Percentiles rank a stretch among this genome's conserved stretches.
Evolutionary conservation across 352 stramenopile species (phyloP).

Genomic region (Globisporangium sylvaticum): DNA sequence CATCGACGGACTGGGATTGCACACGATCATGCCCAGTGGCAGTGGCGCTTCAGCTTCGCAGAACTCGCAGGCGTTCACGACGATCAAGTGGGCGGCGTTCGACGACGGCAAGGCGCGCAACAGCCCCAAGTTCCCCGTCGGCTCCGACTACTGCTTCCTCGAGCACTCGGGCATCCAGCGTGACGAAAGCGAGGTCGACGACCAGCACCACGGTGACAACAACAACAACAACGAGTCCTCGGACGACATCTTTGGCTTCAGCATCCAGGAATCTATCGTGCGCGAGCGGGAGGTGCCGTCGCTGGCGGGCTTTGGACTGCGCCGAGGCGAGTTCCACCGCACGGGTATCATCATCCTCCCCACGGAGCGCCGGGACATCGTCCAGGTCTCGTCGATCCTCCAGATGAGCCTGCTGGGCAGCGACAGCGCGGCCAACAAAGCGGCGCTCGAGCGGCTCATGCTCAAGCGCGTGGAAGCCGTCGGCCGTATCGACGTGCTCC

Average conservation of each 20-base stretch:
- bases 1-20: constrained; percentile 54
- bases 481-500: constrained; percentile 38
- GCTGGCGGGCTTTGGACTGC: constrained; percentile 48
- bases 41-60: constrained; percentile 24
- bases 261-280: constrained; percentile 61
- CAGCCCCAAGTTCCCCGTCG: constrained; percentile 23
- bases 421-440: constrained; percentile 24
- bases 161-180: constrained; percentile 57
- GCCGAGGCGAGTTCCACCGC: constrained; percentile 50
- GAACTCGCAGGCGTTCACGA: constrained; percentile 51
- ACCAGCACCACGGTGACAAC: not conserved
- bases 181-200: constrained; percentile 8
- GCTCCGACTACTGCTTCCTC: constrained; percentile 78
- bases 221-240: not conserved
- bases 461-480: constrained; percentile 41
- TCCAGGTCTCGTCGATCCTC: constrained; percentile 65
- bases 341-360: constrained; percentile 61
- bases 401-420: constrained; percentile 39
- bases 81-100: constrained; percentile 76
- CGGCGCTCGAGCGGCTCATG: constrained; percentile 46
- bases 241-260: constrained; percentile 49
- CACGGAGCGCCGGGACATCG: constrained; percentile 49
- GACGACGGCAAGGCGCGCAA: constrained; percentile 34
- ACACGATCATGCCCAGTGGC: constrained; percentile 33
- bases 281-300: constrained; percentile 57